A percentile compares a stretch with the other conserved stretches of the same genome.
Conservation (phyloP, 306 rosid genomes). For the Prunus persica region DNA sequence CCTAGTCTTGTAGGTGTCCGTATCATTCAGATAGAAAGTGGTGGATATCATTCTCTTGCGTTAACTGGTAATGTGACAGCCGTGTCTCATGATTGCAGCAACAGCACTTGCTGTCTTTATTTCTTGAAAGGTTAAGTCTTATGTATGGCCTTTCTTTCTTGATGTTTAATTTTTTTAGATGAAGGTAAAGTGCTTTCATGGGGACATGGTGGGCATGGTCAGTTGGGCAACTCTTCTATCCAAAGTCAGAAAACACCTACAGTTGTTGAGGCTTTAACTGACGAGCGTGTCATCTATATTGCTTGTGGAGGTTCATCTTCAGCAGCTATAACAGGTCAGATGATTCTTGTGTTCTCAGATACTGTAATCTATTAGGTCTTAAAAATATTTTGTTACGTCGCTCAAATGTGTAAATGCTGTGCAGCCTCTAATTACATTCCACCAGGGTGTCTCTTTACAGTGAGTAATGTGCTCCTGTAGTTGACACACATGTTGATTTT, state of each 20-base stretch:
- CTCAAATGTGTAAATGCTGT: background rate
- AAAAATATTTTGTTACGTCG: background rate
- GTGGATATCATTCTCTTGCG: slow-evolving; percentile 98
- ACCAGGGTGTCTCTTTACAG: background rate
- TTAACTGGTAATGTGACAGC: slow-evolving; percentile 59
- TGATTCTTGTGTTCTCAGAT: background rate
- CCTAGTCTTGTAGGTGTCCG: slow-evolving; percentile 65
- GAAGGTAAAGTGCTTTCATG: slow-evolving; percentile 92
- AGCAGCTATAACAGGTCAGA: slow-evolving; percentile 78
- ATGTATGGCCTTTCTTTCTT: slow-evolving; percentile 21
- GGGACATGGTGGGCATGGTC: slow-evolving; percentile 98
- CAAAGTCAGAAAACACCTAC: slow-evolving; percentile 64
- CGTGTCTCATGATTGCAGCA: background rate
- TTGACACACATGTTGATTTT: background rate
- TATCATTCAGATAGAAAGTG: slow-evolving; percentile 72
- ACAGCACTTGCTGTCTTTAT: slow-evolving; percentile 4
- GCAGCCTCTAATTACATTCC: background rate
- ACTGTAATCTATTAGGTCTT: background rate
- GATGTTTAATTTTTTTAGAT: slow-evolving; percentile 39
- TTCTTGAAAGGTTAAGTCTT: slow-evolving; percentile 3
- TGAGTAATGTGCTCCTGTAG: background rate
- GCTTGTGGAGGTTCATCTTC: slow-evolving; percentile 90
- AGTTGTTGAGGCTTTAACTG: slow-evolving; percentile 58
- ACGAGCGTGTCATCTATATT: slow-evolving; percentile 53
- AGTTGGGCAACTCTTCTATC: slow-evolving; percentile 77